phyloP scores from a whole-genome alignment of 345 rosid species.

The Hibiscus trionum region DNA sequence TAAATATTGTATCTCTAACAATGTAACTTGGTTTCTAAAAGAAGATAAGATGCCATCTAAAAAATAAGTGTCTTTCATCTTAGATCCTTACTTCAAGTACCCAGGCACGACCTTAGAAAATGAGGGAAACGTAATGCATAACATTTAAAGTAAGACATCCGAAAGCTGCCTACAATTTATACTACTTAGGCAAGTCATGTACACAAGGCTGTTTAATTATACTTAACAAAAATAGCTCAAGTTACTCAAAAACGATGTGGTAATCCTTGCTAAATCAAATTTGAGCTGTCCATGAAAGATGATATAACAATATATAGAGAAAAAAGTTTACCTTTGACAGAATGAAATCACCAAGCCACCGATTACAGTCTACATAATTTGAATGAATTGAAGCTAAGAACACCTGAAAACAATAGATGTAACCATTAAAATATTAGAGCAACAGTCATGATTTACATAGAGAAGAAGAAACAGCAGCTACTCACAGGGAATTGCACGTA shows the following conservation, averaged over 20 bases:
- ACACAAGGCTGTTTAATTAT: neutral
- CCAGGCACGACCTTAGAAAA: neutral
- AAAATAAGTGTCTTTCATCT: neutral
- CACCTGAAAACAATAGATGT: conserved; percentile 40
- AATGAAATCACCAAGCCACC: conserved; percentile 94
- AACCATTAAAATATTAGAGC: conserved; percentile 1
- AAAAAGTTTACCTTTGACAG: conserved; percentile 68
- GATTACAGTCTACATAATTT: conserved; percentile 85
- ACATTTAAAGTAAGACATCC: neutral
- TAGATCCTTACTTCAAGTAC: neutral
- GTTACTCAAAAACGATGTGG: neutral
- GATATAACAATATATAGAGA: neutral
- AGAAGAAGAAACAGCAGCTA: conserved; percentile 11
- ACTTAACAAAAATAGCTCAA: neutral
- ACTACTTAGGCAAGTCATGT: neutral
- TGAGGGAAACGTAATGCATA: neutral
- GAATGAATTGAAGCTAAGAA: conserved; percentile 93
- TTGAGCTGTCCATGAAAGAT: neutral
- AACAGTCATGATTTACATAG: neutral
- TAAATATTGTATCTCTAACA: neutral
- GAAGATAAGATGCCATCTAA: neutral
- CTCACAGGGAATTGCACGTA: conserved; percentile 93
- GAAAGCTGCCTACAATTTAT: neutral
- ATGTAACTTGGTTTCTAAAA: neutral
- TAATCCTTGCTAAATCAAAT: neutral